Conservation (phyloP, 2,329 filamentous ascomycete species). For the Fonsecaea multimorphosa region DNA sequence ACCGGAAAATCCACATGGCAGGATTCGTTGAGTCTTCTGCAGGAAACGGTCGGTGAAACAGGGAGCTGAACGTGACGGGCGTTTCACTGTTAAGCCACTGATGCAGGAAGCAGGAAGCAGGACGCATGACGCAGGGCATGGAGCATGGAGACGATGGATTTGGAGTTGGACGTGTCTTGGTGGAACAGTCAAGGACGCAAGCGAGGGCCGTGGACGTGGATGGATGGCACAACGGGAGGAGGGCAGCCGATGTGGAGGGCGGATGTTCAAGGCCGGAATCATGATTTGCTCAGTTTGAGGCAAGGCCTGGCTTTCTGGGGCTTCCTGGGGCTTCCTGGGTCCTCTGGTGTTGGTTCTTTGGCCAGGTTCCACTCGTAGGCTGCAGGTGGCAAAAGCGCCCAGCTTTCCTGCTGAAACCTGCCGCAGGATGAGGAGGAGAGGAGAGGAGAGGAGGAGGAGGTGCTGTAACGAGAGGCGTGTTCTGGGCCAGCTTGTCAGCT, state of each 20-base stretch:
- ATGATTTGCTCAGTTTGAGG: conserved; percentile 29
- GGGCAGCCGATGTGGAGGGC: background rate
- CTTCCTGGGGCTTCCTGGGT: background rate
- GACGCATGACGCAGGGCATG: conserved; percentile 17
- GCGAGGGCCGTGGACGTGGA: conserved; percentile 4
- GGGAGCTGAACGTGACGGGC: background rate
- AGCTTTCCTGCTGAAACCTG: conserved; percentile 3
- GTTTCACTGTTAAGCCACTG: conserved; percentile 27
- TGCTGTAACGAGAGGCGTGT: conserved; percentile 1
- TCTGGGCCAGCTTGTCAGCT: conserved; percentile 3
- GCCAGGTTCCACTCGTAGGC: conserved; percentile 17
- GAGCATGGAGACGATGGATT: conserved; percentile 1
- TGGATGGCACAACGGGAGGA: background rate
- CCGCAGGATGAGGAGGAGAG: background rate
- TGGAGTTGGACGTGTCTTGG: conserved; percentile 3
- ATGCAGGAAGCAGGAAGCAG: conserved; percentile 12
- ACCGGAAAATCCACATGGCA: background rate
- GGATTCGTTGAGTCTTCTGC: background rate
- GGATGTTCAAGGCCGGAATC: conserved; percentile 1
- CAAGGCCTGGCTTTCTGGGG: background rate
- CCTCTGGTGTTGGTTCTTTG: conserved; percentile 7
- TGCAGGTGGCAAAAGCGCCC: conserved; percentile 15
- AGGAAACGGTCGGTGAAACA: conserved; percentile 12
- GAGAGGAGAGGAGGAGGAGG: background rate
- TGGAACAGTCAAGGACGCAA: conserved; percentile 3